Conservation (phyloP, 2,329 filamentous ascomycete species). For the Ilyonectria mors-panacis region DNA sequence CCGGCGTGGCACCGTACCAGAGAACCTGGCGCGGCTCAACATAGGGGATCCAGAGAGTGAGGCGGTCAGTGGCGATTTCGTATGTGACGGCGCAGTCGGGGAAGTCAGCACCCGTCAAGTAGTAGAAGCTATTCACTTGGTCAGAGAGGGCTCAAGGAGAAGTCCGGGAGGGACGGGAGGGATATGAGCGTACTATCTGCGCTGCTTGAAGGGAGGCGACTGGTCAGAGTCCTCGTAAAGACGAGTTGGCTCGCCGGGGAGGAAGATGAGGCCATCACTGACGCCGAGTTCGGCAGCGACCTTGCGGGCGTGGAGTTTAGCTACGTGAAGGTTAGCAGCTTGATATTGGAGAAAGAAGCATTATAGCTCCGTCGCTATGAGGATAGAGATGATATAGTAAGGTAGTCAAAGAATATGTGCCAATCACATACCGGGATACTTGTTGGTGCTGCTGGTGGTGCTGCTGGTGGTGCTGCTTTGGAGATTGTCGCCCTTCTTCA, state of each 20-base stretch:
- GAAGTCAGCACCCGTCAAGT: slow-evolving; percentile 69
- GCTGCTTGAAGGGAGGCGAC: slow-evolving; percentile 69
- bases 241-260: slow-evolving; percentile 66
- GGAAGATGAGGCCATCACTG: slow-evolving; percentile 67
- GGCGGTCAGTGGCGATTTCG: slow-evolving; percentile 70
- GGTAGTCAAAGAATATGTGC: background rate
- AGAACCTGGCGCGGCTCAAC: slow-evolving; percentile 74
- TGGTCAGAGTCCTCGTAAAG: slow-evolving; percentile 73
- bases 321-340: slow-evolving; percentile 49
- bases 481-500: slow-evolving; percentile 48
- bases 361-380: background rate
- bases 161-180: background rate
- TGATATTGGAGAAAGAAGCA: background rate
- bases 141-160: slow-evolving; percentile 1
- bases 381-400: background rate
- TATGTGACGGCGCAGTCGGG: slow-evolving; percentile 70
- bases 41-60: slow-evolving; percentile 82
- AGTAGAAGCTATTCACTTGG: slow-evolving; percentile 67
- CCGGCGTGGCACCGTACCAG: slow-evolving; percentile 75
- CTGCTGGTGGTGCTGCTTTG: slow-evolving; percentile 28
- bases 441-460: slow-evolving; percentile 42
- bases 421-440: slow-evolving; percentile 56
- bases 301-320: slow-evolving; percentile 71
- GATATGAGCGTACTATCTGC: slow-evolving; percentile 66
- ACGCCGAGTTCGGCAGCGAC: slow-evolving; percentile 67